A percentile compares a stretch with the other conserved stretches of the same genome.
Evolutionary conservation across 768 basidiomycete genomes (phyloP).

Genomic region (Tylopilus vinaceipallidus): DNA sequence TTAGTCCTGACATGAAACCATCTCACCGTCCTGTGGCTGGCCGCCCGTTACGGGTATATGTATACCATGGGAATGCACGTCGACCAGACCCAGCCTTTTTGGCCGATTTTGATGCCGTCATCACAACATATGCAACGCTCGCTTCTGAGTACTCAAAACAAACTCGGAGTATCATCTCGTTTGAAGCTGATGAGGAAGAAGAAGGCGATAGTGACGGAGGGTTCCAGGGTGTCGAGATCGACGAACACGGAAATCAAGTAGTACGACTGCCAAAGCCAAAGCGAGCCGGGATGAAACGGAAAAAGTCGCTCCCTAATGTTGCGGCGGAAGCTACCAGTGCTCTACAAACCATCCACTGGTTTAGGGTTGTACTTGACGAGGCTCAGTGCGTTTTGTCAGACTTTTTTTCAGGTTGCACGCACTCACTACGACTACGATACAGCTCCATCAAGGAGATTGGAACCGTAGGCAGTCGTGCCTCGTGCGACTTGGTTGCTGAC

Average conservation of each 20-base stretch:
- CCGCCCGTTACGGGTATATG: constrained; percentile 75
- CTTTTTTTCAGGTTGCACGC: background rate
- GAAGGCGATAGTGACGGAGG: constrained; percentile 66
- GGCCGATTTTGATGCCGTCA: constrained; percentile 93
- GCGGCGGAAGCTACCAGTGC: constrained; percentile 64
- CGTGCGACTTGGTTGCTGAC: constrained; percentile 92
- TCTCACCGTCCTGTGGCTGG: constrained; percentile 43
- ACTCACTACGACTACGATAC: constrained; percentile 4
- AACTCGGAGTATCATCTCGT: constrained; percentile 55
- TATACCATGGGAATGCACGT: constrained; percentile 92
- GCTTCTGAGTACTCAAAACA: constrained; percentile 96
- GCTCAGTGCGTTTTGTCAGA: constrained; percentile 73
- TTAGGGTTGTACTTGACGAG: constrained; percentile 89
- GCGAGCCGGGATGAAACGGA: constrained; percentile 65
- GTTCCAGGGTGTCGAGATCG: constrained; percentile 58
- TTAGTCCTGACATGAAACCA: constrained; percentile 23
- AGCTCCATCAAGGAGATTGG: constrained; percentile 96
- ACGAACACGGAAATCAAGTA: constrained; percentile 65
- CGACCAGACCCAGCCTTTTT: constrained; percentile 83
- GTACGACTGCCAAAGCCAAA: constrained; percentile 61
- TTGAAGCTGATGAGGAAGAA: constrained; percentile 66
- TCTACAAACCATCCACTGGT: constrained; percentile 95
- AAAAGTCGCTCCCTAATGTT: constrained; percentile 46
- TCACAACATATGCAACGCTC: constrained; percentile 95
- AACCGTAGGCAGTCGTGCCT: constrained; percentile 93